Evolutionary conservation across 805 yeast species (phyloP).

Genomic region (Candida tammaniensis): DNA sequence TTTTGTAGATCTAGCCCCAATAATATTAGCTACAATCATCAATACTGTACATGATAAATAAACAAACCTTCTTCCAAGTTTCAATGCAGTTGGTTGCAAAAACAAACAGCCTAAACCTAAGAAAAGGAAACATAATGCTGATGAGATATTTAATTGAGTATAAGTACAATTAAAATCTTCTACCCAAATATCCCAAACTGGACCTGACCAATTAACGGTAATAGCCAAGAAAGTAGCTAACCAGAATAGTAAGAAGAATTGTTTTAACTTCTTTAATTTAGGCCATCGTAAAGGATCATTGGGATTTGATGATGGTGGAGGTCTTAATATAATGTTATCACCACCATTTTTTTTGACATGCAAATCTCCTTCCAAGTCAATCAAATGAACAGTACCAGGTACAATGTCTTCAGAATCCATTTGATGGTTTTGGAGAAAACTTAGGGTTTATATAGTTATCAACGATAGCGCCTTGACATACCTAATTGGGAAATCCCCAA

Average conservation of each 20-base stretch:
- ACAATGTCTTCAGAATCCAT: no score
- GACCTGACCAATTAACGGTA: conserved; percentile 25
- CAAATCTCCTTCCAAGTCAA: conserved; percentile 26
- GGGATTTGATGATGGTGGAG: conserved; percentile 31
- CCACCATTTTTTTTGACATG: conserved; percentile 18
- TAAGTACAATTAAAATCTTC: conserved; percentile 21
- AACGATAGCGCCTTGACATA: no score
- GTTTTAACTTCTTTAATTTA: conserved; percentile 24
- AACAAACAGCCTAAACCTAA: conserved; percentile 33
- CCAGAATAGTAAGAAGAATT: conserved; percentile 30
- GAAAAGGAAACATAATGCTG: conserved; percentile 27
- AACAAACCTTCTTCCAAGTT: conserved; percentile 27
- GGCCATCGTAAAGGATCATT: conserved; percentile 39
- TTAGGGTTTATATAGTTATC: no score
- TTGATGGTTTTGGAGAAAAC: no score
- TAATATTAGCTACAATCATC: conserved; percentile 18
- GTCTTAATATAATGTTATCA: conserved; percentile 29
- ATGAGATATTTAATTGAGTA: conserved; percentile 20
- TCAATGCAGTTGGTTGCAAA: conserved; percentile 33
- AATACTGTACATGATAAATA: conserved; percentile 26
- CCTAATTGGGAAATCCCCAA: no score
- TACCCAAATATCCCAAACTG: conserved; percentile 26
- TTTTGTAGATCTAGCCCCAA: conserved; percentile 26
- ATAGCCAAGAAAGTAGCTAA: conserved; percentile 22
- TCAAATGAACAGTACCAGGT: conserved; percentile 36